phyloP scores from a whole-genome alignment of 2,329 filamentous ascomycete species.

The Nemania bipapillata region DNA sequence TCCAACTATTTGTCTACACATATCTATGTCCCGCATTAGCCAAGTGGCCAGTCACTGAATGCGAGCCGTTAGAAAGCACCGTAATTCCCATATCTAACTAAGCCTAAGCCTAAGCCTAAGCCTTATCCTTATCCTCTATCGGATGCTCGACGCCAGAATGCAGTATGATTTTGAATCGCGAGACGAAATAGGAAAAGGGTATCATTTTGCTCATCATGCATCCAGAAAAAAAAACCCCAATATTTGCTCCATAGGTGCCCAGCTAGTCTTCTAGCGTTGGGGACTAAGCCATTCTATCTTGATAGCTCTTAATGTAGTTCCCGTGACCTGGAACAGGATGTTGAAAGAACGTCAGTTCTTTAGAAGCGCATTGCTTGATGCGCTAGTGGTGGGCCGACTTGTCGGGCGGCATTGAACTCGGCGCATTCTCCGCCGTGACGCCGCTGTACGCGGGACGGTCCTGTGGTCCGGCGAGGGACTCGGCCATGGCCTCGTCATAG shows the following conservation, averaged over 20 bases:
- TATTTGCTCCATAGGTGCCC: background rate
- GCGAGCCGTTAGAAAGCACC: background rate
- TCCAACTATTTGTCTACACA: background rate
- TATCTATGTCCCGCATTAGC: background rate
- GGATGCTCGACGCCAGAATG: background rate
- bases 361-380: too few relatives aligned
- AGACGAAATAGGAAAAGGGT: constrained; percentile 18
- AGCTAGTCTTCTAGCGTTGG: background rate
- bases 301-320: background rate
- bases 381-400: constrained; percentile 40
- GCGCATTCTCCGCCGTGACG: constrained; percentile 69
- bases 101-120: too few relatives aligned
- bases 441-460: constrained; percentile 75
- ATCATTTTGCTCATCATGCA: constrained; percentile 31
- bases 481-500: constrained; percentile 92
- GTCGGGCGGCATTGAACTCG: constrained; percentile 57
- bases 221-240: background rate
- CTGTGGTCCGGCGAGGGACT: constrained; percentile 72
- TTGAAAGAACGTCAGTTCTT: too few relatives aligned
- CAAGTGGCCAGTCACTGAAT: background rate
- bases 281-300: background rate
- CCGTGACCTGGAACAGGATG: background rate
- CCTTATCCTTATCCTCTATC: constrained; percentile 1
- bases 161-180: background rate
- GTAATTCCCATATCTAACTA: constrained; percentile 1